These are phyloP conservation scores for Pichia sp. DNA, from an alignment of 1,139 yeast genomes.

Conservation along the genomic window DNA sequence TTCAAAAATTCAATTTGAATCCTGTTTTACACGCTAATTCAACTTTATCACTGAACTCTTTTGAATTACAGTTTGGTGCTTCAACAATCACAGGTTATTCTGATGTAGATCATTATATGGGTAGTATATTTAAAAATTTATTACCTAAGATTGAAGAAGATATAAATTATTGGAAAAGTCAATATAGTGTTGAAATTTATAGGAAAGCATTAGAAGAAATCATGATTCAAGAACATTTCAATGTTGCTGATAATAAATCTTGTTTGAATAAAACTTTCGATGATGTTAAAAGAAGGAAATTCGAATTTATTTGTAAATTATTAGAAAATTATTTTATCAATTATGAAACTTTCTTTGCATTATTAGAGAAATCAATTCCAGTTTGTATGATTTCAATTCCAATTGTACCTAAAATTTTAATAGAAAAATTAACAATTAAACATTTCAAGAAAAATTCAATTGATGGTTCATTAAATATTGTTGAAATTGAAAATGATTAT, in stretches of 20 bases:
- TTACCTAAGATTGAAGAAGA: slow-evolving; percentile 11
- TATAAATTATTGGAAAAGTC: slow-evolving; percentile 8
- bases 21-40: slow-evolving; percentile 4
- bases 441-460: slow-evolving; percentile 11
- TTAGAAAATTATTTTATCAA: slow-evolving; percentile 14
- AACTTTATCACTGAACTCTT: slow-evolving; percentile 4
- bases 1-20: slow-evolving; percentile 2
- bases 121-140: slow-evolving; percentile 9
- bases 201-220: slow-evolving; percentile 9
- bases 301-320: slow-evolving; percentile 10
- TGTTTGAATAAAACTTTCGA: not conserved
- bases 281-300: slow-evolving; percentile 6
- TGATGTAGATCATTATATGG: slow-evolving; percentile 9
- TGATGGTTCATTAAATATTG: slow-evolving; percentile 15
- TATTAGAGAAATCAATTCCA: slow-evolving; percentile 3
- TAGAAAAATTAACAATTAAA: slow-evolving; percentile 6
- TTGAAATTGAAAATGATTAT: slow-evolving; percentile 10
- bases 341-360: slow-evolving; percentile 9
- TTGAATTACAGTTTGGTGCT: slow-evolving; percentile 10
- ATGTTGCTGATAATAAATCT: not conserved
- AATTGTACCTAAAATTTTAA: slow-evolving; percentile 15
- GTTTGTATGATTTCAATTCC: slow-evolving; percentile 9
- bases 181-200: slow-evolving; percentile 10
- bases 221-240: slow-evolving; percentile 5
- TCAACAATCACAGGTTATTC: slow-evolving; percentile 10